Evolutionary conservation across 371 early-diverging fungal genomes (phyloP).

Genomic region (Conidiobolus incongruus): DNA sequence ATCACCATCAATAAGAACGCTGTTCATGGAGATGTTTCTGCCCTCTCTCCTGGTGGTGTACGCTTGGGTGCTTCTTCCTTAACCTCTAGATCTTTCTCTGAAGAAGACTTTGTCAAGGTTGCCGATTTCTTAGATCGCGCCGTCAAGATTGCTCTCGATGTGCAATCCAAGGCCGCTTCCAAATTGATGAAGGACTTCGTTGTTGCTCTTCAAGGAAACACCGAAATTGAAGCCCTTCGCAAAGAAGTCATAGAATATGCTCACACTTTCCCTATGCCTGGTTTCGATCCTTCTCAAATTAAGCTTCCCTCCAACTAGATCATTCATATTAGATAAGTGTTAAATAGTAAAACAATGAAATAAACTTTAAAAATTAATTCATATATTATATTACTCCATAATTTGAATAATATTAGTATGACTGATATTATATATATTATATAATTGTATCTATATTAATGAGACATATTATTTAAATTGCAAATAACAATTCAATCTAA

Average conservation of each 20-base stretch:
- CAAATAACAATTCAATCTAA: too few relatives aligned
- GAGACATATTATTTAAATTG: too few relatives aligned
- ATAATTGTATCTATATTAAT: too few relatives aligned
- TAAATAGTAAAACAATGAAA: too few relatives aligned
- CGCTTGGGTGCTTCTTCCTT: slow-evolving; percentile 78
- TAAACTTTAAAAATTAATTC: too few relatives aligned
- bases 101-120: slow-evolving; percentile 63
- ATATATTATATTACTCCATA: too few relatives aligned
- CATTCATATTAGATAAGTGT: neutral
- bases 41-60: slow-evolving; percentile 78
- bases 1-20: slow-evolving; percentile 92
- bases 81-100: slow-evolving; percentile 76
- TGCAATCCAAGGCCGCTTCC: slow-evolving; percentile 48
- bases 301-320: neutral
- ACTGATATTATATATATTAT: too few relatives aligned
- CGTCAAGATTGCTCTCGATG: slow-evolving; percentile 68
- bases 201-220: slow-evolving; percentile 36
- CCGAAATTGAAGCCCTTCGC: slow-evolving; percentile 49
- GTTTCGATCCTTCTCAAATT: slow-evolving; percentile 11
- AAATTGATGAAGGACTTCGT: slow-evolving; percentile 94
- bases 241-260: slow-evolving; percentile 84
- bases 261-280: slow-evolving; percentile 77
- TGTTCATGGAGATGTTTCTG: slow-evolving; percentile 72
- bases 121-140: slow-evolving; percentile 72
- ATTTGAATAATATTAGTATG: too few relatives aligned